These are phyloP conservation scores for Yarrowia osloensis DNA, from an alignment of 805 yeast species.

Conservation along the genomic window DNA sequence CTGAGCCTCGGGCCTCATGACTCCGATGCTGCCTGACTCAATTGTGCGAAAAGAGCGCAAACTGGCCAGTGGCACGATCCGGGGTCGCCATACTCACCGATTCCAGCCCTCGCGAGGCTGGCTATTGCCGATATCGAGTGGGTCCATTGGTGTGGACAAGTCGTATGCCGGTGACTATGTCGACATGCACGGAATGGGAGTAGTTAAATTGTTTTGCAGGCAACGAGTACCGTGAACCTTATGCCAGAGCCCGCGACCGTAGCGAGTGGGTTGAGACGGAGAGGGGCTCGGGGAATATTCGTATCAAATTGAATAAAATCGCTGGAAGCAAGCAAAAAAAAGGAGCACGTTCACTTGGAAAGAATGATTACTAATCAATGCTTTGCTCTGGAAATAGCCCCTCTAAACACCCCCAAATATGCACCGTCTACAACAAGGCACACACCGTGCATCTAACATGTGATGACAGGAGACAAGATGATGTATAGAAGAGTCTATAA, in stretches of 20 bases:
- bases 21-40: not conserved
- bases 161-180: slow-evolving; percentile 25
- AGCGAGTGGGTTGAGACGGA: not conserved
- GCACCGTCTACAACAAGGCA: not conserved
- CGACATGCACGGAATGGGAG: slow-evolving; percentile 28
- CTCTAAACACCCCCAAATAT: not conserved
- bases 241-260: not conserved
- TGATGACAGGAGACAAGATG: slow-evolving; percentile 1
- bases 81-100: not conserved
- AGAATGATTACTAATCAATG: not conserved
- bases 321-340: not conserved
- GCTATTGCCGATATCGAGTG: slow-evolving; percentile 23
- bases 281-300: too few species aligned
- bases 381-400: not conserved
- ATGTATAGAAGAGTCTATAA: slow-evolving; percentile 1
- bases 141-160: slow-evolving; percentile 20
- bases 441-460: not conserved
- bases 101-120: slow-evolving; percentile 31
- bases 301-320: not conserved
- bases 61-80: not conserved
- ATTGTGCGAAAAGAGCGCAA: not conserved
- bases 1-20: not conserved
- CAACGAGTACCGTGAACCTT: slow-evolving; percentile 24
- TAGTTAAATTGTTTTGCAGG: slow-evolving; percentile 28
- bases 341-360: too few species aligned